phyloP scores from a whole-genome alignment of 352 stramenopile species.

The Globisporangium paddicum region DNA sequence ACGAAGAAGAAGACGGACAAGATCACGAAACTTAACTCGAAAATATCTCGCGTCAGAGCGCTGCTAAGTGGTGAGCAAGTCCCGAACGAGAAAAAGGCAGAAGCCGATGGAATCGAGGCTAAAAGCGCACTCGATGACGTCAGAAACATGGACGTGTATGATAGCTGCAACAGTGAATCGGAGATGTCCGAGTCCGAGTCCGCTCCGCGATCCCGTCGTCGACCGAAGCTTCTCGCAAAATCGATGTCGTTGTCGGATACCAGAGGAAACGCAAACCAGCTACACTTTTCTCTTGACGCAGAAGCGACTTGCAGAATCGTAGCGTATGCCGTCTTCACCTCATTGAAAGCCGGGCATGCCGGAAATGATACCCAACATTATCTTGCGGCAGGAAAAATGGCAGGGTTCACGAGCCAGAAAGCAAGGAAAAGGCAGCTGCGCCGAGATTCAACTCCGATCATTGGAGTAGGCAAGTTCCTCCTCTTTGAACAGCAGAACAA shows the following conservation, averaged over 20 bases:
- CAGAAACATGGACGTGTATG: conserved; percentile 51
- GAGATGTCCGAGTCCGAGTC: conserved; percentile 77
- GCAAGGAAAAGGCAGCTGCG: conserved; percentile 66
- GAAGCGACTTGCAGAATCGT: conserved; percentile 81
- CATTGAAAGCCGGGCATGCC: conserved; percentile 24
- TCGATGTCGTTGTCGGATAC: conserved; percentile 18
- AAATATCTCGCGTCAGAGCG: conserved; percentile 77
- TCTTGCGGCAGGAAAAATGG: conserved; percentile 15
- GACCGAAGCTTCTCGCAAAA: conserved; percentile 14
- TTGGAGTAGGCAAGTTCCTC: conserved; percentile 78
- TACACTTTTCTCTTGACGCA: conserved; percentile 81
- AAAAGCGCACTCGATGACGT: conserved; percentile 23
- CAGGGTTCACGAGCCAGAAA: conserved; percentile 48
- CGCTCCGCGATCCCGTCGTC: conserved; percentile 19
- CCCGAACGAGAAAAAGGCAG: conserved; percentile 47
- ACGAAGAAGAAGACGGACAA: conserved; percentile 91
- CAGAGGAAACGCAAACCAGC: conserved; percentile 40
- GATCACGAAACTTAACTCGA: conserved; percentile 78
- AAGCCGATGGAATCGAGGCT: conserved; percentile 26
- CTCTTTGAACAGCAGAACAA: conserved; percentile 89
- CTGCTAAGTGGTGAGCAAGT: conserved; percentile 74
- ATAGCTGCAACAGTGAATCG: conserved; percentile 83
- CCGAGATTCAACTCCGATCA: conserved; percentile 60
- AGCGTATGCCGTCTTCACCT: conserved; percentile 71
- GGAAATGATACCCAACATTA: conserved; percentile 11